A percentile compares a stretch with the other conserved stretches of the same genome.
Evolutionary conservation across 2,329 filamentous ascomycete species (phyloP).

Genomic region (Paraphaeosphaeria minitans): DNA sequence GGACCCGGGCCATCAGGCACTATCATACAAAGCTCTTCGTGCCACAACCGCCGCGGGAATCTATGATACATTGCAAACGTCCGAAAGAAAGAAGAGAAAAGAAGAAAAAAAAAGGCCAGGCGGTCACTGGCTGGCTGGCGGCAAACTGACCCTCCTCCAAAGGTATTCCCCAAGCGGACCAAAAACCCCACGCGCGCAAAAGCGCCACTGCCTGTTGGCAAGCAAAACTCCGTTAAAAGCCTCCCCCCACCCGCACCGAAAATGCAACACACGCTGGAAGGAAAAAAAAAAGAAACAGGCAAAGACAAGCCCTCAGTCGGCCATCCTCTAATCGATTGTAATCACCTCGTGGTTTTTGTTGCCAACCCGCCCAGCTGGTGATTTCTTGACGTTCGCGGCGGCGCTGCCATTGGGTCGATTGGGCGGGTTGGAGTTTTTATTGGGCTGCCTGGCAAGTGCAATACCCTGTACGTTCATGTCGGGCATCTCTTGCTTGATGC

Average conservation of each 20-base stretch:
- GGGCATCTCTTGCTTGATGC: constrained; percentile 20
- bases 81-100: too few relatives aligned
- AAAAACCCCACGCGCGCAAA: neutral
- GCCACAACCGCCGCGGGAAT: neutral
- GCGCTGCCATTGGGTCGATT: neutral
- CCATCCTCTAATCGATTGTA: constrained; percentile 8
- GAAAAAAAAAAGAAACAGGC: neutral
- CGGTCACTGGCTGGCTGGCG: neutral
- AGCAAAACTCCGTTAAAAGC: neutral
- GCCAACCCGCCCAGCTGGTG: neutral
- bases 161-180: neutral
- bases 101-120: neutral
- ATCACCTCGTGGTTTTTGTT: constrained; percentile 10
- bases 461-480: neutral
- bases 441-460: neutral
- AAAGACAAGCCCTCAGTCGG: too few relatives aligned
- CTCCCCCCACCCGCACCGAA: neutral
- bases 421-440: neutral
- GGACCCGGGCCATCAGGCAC: neutral
- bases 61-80: constrained; percentile 5
- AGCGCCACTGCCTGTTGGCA: neutral
- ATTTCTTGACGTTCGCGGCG: neutral
- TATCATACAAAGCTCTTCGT: constrained; percentile 2
- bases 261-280: neutral
- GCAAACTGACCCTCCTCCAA: neutral